Base-by-base conservation (phyloP, 495 filamentous ascomycete genomes). In the Penicillium crystallinum region DNA sequence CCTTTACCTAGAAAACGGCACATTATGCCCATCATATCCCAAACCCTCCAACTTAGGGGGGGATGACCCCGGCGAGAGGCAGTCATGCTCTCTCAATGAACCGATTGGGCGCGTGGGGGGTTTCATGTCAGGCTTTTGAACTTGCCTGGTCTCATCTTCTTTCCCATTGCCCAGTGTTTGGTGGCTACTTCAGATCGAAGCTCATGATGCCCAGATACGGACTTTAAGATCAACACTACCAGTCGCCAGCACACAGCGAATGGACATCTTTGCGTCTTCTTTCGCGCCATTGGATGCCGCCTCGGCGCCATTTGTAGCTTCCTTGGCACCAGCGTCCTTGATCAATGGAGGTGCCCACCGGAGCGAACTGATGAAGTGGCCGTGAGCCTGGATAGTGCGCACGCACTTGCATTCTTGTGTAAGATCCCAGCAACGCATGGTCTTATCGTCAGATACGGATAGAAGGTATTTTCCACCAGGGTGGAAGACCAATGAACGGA, bases 401-500 rank as follows among this genome's bases (percentile, higher is more conserved):
- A 97, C 91, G 56, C 90, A 90, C 55, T 87, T 87, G 15, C 89
- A 88, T 66, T 97, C 91, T 61, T 98, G 93, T 12, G 79, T 77
- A 8, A 98, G 74, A 72, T 98, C 93, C 93, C 93, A 98, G 73
- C 92, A 97, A 37, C 92, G 77, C 30, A 98, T 73, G 11, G 90
- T 91, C 68, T 95, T 95, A 66, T 98, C 93, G 60, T 98, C 93
- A 21, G 85, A 75, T 4, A 86, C 88, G 29, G 84, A 89, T 15
- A 98, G 69, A 2, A 98, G 77, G 57, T 93, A 98, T 67, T 95
- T 96, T 1, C 93, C 93, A 3, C 90, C 91, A 0, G 93, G 93
- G 57, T 98, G 93, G 67, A 95, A 98, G 15, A 90, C 83, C 11
- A 97, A 62, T 2, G 77, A 87, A 9, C 90, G 82, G 1, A 98